phyloP scores from a whole-genome alignment of 768 basidiomycete species.

The Mycena sanguinolenta region DNA sequence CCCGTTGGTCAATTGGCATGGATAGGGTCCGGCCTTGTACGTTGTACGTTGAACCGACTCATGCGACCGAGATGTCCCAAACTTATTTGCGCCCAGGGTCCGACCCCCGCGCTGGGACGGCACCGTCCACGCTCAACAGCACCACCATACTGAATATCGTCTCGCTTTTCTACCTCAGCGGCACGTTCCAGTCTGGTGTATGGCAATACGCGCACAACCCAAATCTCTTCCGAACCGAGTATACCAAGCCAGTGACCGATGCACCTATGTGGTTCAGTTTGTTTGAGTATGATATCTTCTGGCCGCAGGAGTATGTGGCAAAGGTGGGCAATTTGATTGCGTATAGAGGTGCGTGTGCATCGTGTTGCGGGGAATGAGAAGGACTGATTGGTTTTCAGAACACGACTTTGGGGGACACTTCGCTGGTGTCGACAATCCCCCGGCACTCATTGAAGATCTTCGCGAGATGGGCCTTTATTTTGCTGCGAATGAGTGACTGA shows the following conservation, averaged over 20 bases:
- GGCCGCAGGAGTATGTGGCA: slow-evolving; percentile 24
- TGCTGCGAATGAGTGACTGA: slow-evolving; percentile 5
- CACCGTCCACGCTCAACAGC: slow-evolving; percentile 10
- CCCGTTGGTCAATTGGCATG: slow-evolving; percentile 44
- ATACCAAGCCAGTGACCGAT: slow-evolving; percentile 24
- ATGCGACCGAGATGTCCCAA: neutral
- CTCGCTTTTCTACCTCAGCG: slow-evolving; percentile 43
- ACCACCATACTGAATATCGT: slow-evolving; percentile 38
- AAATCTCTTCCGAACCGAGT: neutral
- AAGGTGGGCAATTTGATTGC: slow-evolving; percentile 25
- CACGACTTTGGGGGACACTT: slow-evolving; percentile 33
- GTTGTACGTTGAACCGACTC: slow-evolving; percentile 18
- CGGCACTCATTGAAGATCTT: slow-evolving; percentile 28
- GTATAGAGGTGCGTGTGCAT: slow-evolving; percentile 29
- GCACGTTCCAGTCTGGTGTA: slow-evolving; percentile 37
- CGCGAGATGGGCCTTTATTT: slow-evolving; percentile 16
- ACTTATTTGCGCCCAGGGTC: slow-evolving; percentile 18
- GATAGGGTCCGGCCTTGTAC: slow-evolving; percentile 39
- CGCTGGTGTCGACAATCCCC: slow-evolving; percentile 31
- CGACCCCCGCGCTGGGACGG: slow-evolving; percentile 32
- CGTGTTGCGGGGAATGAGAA: neutral
- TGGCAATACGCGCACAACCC: slow-evolving; percentile 35
- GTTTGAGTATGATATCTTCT: slow-evolving; percentile 26
- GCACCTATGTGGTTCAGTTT: slow-evolving; percentile 30
- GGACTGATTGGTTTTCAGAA: neutral